Conservation (phyloP, 2,329 filamentous ascomycete genomes). For the Botrytis elliptica region DNA sequence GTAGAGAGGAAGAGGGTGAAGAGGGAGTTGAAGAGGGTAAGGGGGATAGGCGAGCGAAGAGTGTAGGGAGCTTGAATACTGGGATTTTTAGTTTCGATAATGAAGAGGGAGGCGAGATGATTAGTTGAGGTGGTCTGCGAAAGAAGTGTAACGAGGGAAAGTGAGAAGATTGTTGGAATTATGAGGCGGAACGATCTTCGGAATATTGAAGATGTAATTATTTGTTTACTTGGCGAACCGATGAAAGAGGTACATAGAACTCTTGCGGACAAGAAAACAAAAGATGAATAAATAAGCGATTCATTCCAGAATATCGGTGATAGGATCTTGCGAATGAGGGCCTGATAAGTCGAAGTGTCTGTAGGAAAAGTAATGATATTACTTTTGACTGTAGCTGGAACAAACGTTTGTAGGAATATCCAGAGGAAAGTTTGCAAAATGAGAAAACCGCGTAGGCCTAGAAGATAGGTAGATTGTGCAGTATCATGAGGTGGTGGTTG, state of each 20-base stretch:
- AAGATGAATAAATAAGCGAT: conserved; percentile 46
- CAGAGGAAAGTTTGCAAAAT: conserved; percentile 45
- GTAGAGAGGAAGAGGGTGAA: conserved; percentile 49
- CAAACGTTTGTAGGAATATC: conserved; percentile 47
- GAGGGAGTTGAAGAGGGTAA: conserved; percentile 47
- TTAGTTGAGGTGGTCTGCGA: conserved; percentile 38
- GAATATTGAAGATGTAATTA: conserved; percentile 44
- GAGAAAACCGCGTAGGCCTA: conserved; percentile 14
- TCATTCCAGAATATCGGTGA: conserved; percentile 47
- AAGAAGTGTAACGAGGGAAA: conserved; percentile 42
- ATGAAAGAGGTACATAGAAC: conserved; percentile 46
- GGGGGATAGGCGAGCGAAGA: conserved; percentile 39
- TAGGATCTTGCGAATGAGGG: conserved; percentile 45
- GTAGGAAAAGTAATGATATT: conserved; percentile 34
- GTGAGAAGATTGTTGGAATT: conserved; percentile 43
- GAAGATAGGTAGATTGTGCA: conserved; percentile 10
- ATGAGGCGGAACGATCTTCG: conserved; percentile 45
- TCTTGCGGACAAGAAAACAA: conserved; percentile 48
- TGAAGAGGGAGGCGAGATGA: conserved; percentile 43
- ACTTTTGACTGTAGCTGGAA: conserved; percentile 42
- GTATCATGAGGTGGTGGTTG: background rate
- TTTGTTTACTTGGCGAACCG: conserved; percentile 37
- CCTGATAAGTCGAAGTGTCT: conserved; percentile 43
- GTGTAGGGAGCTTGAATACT: conserved; percentile 40
- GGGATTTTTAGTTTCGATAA: conserved; percentile 41